Conservation (phyloP, 306 rosid genomes). For the Erythrophleum fordii region DNA sequence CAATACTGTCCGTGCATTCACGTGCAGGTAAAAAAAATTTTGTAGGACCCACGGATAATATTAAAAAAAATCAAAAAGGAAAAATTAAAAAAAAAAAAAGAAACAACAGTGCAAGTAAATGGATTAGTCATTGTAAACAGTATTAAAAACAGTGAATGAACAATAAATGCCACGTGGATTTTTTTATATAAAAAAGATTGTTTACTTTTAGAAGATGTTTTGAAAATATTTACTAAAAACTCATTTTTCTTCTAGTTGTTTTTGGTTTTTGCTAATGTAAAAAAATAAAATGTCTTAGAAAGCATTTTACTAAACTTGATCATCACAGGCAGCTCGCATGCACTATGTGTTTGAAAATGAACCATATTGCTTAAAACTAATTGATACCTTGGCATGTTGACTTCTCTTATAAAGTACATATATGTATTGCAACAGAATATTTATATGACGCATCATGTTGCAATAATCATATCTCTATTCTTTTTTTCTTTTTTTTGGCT, state of each 20-base stretch:
- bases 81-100: too few species aligned
- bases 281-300: conserved; percentile 7
- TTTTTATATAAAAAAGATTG: too few species aligned
- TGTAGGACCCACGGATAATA: too few species aligned
- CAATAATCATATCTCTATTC: neutral
- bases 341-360: conserved; percentile 59
- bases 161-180: too few species aligned
- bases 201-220: neutral
- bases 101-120: too few species aligned
- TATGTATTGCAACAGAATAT: conserved; percentile 7
- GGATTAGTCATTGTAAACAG: too few species aligned
- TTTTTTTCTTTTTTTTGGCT: neutral
- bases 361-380: conserved; percentile 82
- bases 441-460: neutral
- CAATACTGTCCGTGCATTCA: too few species aligned
- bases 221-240: conserved; percentile 22
- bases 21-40: too few species aligned
- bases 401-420: conserved; percentile 85
- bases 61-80: too few species aligned
- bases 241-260: conserved; percentile 17
- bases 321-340: conserved; percentile 91
- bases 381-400: conserved; percentile 98
- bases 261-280: neutral
- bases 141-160: too few species aligned
- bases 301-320: conserved; percentile 34